Evolutionary conservation across 352 stramenopile species (phyloP), one percentile per base, ranked within the genome.

Genomic region (Pythium phragmiticola): DNA sequence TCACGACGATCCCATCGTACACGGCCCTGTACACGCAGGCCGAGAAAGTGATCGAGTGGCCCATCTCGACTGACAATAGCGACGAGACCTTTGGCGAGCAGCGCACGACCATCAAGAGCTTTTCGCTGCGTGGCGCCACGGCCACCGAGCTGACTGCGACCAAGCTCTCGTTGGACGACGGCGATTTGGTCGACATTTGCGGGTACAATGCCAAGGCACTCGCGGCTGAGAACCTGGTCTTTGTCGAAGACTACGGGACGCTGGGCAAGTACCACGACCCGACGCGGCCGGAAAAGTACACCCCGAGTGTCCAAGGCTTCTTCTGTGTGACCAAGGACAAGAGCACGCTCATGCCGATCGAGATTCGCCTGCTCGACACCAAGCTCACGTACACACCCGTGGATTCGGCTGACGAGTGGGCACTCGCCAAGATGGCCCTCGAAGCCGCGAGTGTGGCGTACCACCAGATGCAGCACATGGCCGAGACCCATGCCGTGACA

Each of bases 31-130:
- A 59, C 66, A 64, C 37, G 56, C 60, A n/a, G 21, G 34, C 34
- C 34, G 7, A 9, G 7, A 17, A 21, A 21, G 21, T 21, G 21
- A 21, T 21, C 21, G 21, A 21, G 21, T 21, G 21, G 21, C 70
- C 75, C 9, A 67, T 75, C 33, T 51, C 70, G 2, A 54, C 62
- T 1, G 60, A 76, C 59, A 74, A 60, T 21, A 80, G 67, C 33
- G 76, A 84, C 60, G 71, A 68, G 53, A 73, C 57, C 23, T 84
- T 84, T 47, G 73, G 70, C 2, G 39, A 48, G 6, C 66, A 72
- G 60, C 73, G 76, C 5, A 54, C 77, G 7, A 70, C 65, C 9
- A 70, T 77, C 50, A 66, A 76, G 43, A 34, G 19, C 33, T 49
- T 68, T 6, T 17, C 9, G 19, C 47, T 68, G 2, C 50, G 49